Evolutionary conservation across 2,329 filamentous ascomycete species (phyloP).

Genomic region (Fusarium sp.): DNA sequence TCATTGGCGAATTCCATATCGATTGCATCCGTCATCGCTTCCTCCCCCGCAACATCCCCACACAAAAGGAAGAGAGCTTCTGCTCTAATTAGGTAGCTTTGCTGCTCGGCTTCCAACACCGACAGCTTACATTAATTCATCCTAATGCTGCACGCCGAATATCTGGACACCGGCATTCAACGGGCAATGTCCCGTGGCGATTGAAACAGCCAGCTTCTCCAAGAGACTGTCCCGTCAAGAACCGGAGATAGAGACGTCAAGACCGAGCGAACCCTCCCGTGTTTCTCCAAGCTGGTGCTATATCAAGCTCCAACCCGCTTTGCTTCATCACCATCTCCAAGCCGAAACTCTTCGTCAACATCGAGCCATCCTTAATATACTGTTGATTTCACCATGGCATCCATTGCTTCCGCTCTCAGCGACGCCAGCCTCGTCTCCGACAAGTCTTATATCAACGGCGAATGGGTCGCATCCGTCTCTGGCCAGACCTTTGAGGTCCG

Average conservation of each 20-base stretch:
- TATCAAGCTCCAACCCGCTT: not conserved
- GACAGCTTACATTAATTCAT: not conserved
- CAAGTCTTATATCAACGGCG: slow-evolving; percentile 75
- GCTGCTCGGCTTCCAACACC: slow-evolving; percentile 1
- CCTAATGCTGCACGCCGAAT: not conserved
- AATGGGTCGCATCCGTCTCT: slow-evolving; percentile 77
- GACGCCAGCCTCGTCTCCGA: slow-evolving; percentile 27
- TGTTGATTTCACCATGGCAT: slow-evolving; percentile 6
- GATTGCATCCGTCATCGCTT: not conserved
- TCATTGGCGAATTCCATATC: not conserved
- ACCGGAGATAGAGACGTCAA: not conserved
- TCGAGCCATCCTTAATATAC: not conserved
- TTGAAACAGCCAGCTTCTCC: not conserved
- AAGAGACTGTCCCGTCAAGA: not conserved
- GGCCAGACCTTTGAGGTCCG: slow-evolving; percentile 78
- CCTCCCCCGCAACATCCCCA: slow-evolving; percentile 1
- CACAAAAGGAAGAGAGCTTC: not conserved
- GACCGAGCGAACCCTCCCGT: not conserved
- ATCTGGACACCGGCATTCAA: not conserved
- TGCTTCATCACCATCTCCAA: not conserved
- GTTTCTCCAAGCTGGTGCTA: not conserved
- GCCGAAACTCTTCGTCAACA: not conserved
- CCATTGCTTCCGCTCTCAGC: slow-evolving; percentile 13
- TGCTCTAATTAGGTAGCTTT: not conserved
- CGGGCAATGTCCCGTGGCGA: not conserved